Base-by-base conservation (phyloP, 257 asterid genomes). In the Solanum peruvianum region DNA sequence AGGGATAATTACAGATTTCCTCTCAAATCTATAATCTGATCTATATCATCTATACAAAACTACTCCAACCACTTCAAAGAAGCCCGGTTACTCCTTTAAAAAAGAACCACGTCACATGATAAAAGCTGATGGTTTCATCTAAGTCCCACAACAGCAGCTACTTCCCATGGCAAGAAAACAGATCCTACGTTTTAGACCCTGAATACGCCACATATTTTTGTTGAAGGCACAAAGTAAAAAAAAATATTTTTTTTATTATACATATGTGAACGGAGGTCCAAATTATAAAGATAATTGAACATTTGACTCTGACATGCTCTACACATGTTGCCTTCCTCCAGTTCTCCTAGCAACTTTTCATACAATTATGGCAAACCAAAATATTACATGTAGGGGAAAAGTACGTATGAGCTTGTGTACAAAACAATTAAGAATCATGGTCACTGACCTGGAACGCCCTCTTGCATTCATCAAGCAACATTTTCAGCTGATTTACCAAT, bases 381-480 rank as follows among this genome's bases (percentile, higher is more conserved):
- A 78, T 27, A 45, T 10, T 45, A 78, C 42, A 78, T 78, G 21
- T 27, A 14, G 37, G 45, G 66, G 64, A 78, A 78, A 16, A 16
- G 35, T 20, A 85, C 7, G 9, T 29, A 86, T 86, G 85, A 60
- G 31, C 73, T 62, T 86, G 89, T 72, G 25, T 4, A 9, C n/a
- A 45, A 87, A 89, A 73, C 2, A 78, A 45, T 15, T 25, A 78
- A 45, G 39, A 78, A 78, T 27, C 58, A 78, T 47, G 84, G 41
- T 78, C 64, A 78, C 84, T 86, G 76, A 95, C 99, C 98, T 93
- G 98, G 92, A 95, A 97, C 66, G 94, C 89, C 88, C 97, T 90
- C 91, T 93, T 97, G 94, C 98, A 97, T 87, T 97, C 99, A 86
- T 97, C 99, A 81, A 97, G 97, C 91, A 95, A 89, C 95, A 95